A percentile compares a stretch with the other conserved stretches of the same genome.
These are phyloP conservation scores for Trichaptum fuscoviolaceum DNA, from an alignment of 768 basidiomycete genomes.

Conservation along the genomic window DNA sequence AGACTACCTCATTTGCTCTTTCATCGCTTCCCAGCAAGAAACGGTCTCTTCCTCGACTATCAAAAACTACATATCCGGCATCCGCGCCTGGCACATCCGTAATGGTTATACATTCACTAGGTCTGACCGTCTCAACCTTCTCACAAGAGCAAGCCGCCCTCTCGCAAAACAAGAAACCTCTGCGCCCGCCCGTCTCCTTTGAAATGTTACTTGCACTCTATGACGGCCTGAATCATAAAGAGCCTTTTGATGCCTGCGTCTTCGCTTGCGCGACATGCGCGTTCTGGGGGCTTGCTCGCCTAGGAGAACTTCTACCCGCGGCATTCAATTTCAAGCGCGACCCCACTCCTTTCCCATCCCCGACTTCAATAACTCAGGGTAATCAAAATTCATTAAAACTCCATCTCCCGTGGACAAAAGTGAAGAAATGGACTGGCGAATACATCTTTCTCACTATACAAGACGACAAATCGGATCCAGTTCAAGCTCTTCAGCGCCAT, in stretches of 20 bases:
- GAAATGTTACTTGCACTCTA: slow-evolving; percentile 19
- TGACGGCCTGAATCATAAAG: slow-evolving; percentile 13
- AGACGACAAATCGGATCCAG: slow-evolving; percentile 11
- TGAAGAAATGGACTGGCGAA: not conserved
- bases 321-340: not conserved
- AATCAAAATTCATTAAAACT: not conserved
- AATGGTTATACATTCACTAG: slow-evolving; percentile 15
- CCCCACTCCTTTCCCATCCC: too few relatives aligned
- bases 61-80: slow-evolving; percentile 18
- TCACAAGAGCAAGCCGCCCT: too few relatives aligned
- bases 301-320: slow-evolving; percentile 27
- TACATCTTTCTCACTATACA: slow-evolving; percentile 6
- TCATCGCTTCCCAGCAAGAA: slow-evolving; percentile 20
- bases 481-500: slow-evolving; percentile 1
- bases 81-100: slow-evolving; percentile 2
- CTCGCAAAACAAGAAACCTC: slow-evolving; percentile 13
- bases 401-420: slow-evolving; percentile 3
- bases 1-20: slow-evolving; percentile 25
- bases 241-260: slow-evolving; percentile 22
- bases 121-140: slow-evolving; percentile 17
- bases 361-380: not conserved
- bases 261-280: slow-evolving; percentile 19
- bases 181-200: slow-evolving; percentile 17
- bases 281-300: slow-evolving; percentile 28
- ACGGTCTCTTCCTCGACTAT: slow-evolving; percentile 14